Base-by-base conservation (phyloP, 345 rosid species). In the Mangifera indica region DNA sequence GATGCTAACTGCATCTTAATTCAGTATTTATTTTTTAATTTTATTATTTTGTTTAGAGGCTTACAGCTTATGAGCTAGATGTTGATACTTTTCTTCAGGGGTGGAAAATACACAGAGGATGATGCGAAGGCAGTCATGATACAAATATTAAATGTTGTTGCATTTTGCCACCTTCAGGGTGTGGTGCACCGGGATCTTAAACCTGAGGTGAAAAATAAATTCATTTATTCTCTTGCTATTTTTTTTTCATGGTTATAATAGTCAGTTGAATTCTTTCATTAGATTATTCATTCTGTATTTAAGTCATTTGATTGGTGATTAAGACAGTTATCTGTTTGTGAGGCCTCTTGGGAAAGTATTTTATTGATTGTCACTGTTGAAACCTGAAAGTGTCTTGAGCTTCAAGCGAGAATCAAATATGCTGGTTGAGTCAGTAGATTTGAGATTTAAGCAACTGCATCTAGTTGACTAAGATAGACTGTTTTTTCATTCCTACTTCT, bases 151-250 rank as follows among this genome's bases (percentile, higher is more conserved):
- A 90, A 85, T 80, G 91, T 95, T 79, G 97, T 92, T 73, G 84
- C 98, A 0, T 95, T 92, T 85, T 94, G 97, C 77, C 98, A 94
- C 82, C 95, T 94, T 13, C 98, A 94, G 74, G 98, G 98, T 57
- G 98, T 95, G 76, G 98, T 92, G 64, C 99, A 95, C 59, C 87
- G 99, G 65, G 99, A 95, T 86, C 93, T 95, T 46, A 95, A 95
- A 85, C 99, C 98, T 22, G 99, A 95, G 99, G 99, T 92, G 58
- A 75, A 73, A 61, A 59, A 34, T 15, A 32, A 73, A 60, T 32
- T 52, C 58, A 20, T 60, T 62, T 59, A n/a, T 55, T 32, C 2
- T 46, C 49, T n/a, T 7, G 17, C 17, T 26, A 15, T 2, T 3
- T 49, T 46, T 49, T 20, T 34, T 14, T 17, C 10, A 4, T 44